Base-by-base conservation (phyloP, 306 rosid genomes). In the Ammopiptanthus mongolicus region DNA sequence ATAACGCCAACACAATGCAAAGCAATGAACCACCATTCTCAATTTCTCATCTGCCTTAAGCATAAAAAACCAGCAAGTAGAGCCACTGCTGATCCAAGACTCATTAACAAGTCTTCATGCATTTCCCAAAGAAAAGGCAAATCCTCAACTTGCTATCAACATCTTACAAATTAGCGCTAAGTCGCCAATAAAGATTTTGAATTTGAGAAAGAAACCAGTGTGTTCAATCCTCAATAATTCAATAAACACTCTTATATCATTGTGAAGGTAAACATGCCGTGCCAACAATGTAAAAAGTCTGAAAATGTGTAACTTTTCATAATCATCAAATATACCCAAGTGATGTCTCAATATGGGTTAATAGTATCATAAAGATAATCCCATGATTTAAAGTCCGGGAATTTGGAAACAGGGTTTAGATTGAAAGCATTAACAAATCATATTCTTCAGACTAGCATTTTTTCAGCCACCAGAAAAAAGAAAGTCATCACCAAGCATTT, bases 1-100 rank as follows among this genome's bases (percentile, higher is more conserved):
- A 68, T 74, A 65, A 70, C 78, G 23, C 65, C 55, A 79, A 55
- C 75, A 64, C 56, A 63, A 15, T 69, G 41, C 73, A 52, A 69
- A 81, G 22, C 74, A 61, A 42, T 51, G 72, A 75, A 64, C 66
- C 58, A 64, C 74, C 60, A 39, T 65, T 58, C 56, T 62, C 70
- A 71, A 76, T 65, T 55, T 53, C 55, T 73, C 39, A 71, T 76
- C 79, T 22, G 1, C 69, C 77, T 44, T 37, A 61, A 62, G 66
- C 41, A 74, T 15, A 63, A 61, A 74, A 81, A 11, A 70, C 28
- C 74, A 52, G 77, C 82, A 23, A 11, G 73, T 22, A 65, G 57
- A 68, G 33, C n/a, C 37, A 37, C 50, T 29, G 34, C 62, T 65
- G 37, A 69, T 67, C 66, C 68, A 53, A 57, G 17, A 62, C 72